These are phyloP conservation scores for Thielaviopsis musarum DNA, from an alignment of 2,329 filamentous ascomycete species.

Conservation along the genomic window DNA sequence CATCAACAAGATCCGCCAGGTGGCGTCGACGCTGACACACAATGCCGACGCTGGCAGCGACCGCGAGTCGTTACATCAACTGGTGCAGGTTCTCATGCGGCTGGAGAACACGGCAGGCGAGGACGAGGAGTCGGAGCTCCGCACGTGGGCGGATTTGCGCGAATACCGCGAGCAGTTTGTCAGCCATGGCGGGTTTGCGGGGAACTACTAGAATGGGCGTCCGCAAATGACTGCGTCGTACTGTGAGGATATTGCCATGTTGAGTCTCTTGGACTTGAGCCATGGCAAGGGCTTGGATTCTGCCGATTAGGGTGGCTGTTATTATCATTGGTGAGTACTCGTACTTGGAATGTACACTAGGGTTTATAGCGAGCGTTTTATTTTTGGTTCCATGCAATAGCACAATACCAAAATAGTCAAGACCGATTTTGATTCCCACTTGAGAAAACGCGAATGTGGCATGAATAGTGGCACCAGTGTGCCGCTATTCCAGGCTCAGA, in stretches of 20 bases:
- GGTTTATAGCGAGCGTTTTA: no score
- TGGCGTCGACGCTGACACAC: conserved; percentile 64
- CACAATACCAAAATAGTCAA: no score
- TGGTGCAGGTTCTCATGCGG: conserved; percentile 8
- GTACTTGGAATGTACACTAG: neutral
- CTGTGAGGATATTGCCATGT: neutral
- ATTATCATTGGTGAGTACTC: neutral
- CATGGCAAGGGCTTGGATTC: neutral
- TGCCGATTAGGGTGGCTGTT: neutral
- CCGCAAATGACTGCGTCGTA: neutral
- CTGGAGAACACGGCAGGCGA: conserved; percentile 7
- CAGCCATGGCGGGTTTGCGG: conserved; percentile 11
- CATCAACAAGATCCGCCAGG: conserved; percentile 73
- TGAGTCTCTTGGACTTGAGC: neutral
- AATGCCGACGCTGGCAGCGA: conserved; percentile 5
- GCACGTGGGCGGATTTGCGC: conserved; percentile 9
- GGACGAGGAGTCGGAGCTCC: conserved; percentile 11
- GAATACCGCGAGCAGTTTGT: conserved; percentile 10
- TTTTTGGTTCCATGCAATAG: no score
- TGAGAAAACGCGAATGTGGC: no score
- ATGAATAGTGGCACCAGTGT: no score
- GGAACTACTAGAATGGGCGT: conserved; percentile 6
- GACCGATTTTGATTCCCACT: no score
- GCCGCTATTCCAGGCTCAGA: no score
- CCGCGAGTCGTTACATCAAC: conserved; percentile 7